Base-by-base conservation (phyloP, 306 rosid species). In the Vachellia pachyceras region DNA sequence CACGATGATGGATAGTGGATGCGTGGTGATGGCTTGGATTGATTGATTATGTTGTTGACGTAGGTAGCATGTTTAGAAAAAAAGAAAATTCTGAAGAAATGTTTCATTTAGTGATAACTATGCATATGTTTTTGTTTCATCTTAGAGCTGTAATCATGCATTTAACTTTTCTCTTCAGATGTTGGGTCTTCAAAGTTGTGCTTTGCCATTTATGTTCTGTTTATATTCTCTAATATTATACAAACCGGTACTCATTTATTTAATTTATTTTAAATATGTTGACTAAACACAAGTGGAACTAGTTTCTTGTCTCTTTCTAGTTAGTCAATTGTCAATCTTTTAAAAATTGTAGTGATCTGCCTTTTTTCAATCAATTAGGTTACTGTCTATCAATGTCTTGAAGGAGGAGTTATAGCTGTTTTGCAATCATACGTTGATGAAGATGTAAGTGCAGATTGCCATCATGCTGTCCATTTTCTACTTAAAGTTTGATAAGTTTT, bases 351-450 rank as follows among this genome's bases (percentile, higher is more conserved):
- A 54, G 77, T 65, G 12, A 7, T 72, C 39, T 68, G 33, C 60
- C 60, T 52, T 25, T 44, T 79, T 36, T 11, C 33, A 18, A 63
- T 17, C 60, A 66, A 69, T 47, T 88, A 91, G 95, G 92, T 91
- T 76, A 91, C 92, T 17, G 87, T 91, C 40, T 91, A 85, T 80
- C 90, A 91, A 36, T 70, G 75, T 23, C 75, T 70, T 70, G 75
- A 70, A 79, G 97, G 89, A 77, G 98, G 98, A 68, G 92, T 89
- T 44, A 95, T 95, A 76, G 96, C 96, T 49, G 92, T 93, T 40
- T 75, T 95, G 90, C 99, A 95, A 87, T 93, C 98, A 77, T 95
- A 90, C 76, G 89, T 93, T 15, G 99, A 95, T 80, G 99, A 93
- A 75, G 97, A 95, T 86, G 99, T 95, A 84, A 86, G 98, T 86